Evolutionary conservation across 768 basidiomycete species (phyloP).

Genomic region (Xerocomellus amylosporus): DNA sequence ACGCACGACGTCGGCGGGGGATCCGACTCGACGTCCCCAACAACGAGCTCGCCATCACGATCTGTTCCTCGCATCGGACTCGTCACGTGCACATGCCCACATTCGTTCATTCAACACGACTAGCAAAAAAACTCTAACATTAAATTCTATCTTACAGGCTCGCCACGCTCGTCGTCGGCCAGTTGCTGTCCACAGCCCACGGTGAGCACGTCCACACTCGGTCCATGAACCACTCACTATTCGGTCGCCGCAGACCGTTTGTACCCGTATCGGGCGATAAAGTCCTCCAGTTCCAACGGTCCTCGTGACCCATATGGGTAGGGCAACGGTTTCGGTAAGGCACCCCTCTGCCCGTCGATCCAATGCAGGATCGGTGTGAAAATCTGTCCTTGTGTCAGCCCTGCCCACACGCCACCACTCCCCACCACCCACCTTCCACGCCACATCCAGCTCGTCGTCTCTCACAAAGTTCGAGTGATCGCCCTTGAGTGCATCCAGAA

Average conservation of each 20-base stretch:
- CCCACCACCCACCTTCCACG: constrained; percentile 76
- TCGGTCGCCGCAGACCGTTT: constrained; percentile 54
- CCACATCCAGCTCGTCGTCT: constrained; percentile 93
- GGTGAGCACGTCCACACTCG: background rate
- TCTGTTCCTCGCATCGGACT: constrained; percentile 27
- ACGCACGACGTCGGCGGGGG: constrained; percentile 28
- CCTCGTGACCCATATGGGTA: constrained; percentile 97
- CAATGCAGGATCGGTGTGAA: constrained; percentile 94
- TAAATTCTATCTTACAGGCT: constrained; percentile 17
- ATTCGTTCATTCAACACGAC: background rate
- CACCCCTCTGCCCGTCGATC: constrained; percentile 80
- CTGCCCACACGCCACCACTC: background rate
- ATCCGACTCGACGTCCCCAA: constrained; percentile 23
- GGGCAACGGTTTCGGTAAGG: constrained; percentile 62
- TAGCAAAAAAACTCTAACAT: background rate
- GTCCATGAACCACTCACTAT: constrained; percentile 53
- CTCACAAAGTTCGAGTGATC: constrained; percentile 99
- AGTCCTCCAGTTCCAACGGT: constrained; percentile 78
- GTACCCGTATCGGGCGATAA: constrained; percentile 75
- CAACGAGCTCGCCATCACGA: constrained; percentile 27
- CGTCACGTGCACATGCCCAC: constrained; percentile 24
- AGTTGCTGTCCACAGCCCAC: constrained; percentile 15
- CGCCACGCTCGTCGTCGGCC: constrained; percentile 28
- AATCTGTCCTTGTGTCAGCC: constrained; percentile 50
- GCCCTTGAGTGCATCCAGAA: constrained; percentile 94